Conservation (phyloP, 257 asterid species). For the Henckelia pumila region DNA sequence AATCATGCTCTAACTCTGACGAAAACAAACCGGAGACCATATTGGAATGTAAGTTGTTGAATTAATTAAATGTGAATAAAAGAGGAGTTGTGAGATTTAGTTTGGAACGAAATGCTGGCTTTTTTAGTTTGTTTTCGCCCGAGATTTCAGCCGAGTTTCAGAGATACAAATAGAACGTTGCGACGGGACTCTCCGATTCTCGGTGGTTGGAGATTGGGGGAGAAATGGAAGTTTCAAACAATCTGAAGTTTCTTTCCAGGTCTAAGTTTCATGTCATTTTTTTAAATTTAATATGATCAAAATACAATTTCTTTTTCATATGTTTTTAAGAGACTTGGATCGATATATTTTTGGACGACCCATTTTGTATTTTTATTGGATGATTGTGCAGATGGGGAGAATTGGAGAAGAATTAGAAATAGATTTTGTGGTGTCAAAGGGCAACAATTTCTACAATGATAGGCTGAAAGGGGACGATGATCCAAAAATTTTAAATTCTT, state of each 20-base stretch:
- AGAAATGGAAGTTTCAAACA: conserved; percentile 79
- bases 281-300: neutral
- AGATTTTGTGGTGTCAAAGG: conserved; percentile 87
- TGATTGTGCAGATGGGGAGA: conserved; percentile 95
- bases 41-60: too few relatives aligned
- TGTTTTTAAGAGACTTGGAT: too few relatives aligned
- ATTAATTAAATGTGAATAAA: too few relatives aligned
- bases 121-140: conserved; percentile 18
- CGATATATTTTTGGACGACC: too few relatives aligned
- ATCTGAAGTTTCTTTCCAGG: conserved; percentile 87
- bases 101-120: too few relatives aligned
- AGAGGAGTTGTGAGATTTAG: too few relatives aligned
- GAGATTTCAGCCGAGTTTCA: conserved; percentile 37
- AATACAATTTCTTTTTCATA: too few relatives aligned
- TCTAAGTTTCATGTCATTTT: conserved; percentile 14
- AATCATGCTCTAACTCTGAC: too few relatives aligned
- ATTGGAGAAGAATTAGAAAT: conserved; percentile 65
- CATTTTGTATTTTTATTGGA: too few relatives aligned
- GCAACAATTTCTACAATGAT: conserved; percentile 87
- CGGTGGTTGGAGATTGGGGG: conserved; percentile 98
- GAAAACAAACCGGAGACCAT: too few relatives aligned
- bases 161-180: conserved; percentile 50
- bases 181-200: conserved; percentile 57
- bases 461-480: conserved; percentile 72
- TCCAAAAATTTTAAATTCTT: conserved; percentile 63